Evolutionary conservation across 331 rosid genomes (phyloP).

Genomic region (Pyracantha coccinea): DNA sequence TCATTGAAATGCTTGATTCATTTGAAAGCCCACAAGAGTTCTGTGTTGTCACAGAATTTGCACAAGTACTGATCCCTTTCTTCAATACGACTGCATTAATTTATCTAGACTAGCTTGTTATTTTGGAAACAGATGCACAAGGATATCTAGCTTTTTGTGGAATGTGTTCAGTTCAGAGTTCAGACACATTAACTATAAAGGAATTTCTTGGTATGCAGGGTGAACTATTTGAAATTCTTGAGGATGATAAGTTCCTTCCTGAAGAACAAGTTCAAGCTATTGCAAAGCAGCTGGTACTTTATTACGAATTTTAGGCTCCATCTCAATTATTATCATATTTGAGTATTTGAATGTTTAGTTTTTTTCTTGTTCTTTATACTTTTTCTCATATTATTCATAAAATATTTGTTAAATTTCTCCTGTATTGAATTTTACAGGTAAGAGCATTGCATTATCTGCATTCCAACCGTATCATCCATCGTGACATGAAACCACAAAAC

Average conservation of each 20-base stretch:
- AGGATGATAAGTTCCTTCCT: constrained; percentile 96
- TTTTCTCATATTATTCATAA: background rate
- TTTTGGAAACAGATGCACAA: constrained; percentile 1
- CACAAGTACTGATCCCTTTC: constrained; percentile 52
- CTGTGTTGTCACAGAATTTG: constrained; percentile 91
- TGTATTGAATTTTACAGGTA: constrained; percentile 46
- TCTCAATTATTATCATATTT: background rate
- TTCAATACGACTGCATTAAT: background rate
- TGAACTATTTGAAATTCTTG: constrained; percentile 93
- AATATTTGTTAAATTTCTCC: background rate
- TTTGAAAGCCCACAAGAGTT: constrained; percentile 95
- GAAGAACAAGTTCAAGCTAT: constrained; percentile 98
- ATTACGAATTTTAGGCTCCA: background rate
- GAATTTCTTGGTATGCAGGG: constrained; percentile 44
- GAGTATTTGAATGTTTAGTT: background rate
- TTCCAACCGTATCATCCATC: constrained; percentile 93
- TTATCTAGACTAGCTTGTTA: background rate
- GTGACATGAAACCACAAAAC: constrained; percentile 99
- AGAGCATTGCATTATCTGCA: constrained; percentile 89
- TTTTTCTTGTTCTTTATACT: background rate
- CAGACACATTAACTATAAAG: constrained; percentile 6
- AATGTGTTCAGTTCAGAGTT: too few relatives aligned
- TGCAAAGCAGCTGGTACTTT: constrained; percentile 89
- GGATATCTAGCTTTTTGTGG: background rate
- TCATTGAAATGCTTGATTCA: constrained; percentile 97